phyloP scores from a whole-genome alignment of 805 yeast species.

The Blastobotrys muscicola region DNA sequence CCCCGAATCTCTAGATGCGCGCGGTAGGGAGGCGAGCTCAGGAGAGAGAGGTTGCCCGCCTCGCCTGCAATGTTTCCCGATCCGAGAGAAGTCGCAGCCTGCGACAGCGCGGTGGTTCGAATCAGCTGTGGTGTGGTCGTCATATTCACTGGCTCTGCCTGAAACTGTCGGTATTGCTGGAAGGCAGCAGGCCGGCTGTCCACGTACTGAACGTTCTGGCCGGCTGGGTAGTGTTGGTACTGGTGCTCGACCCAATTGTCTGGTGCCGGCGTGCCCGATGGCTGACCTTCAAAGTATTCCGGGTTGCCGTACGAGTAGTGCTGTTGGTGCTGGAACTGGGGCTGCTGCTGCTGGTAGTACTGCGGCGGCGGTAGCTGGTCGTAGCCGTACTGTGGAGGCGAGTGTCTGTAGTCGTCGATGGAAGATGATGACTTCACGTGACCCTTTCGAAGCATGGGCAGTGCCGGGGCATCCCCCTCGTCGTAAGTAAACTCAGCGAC shows the following conservation, averaged over 20 bases:
- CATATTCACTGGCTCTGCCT: neutral
- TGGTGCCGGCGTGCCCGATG: no score
- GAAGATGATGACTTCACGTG: no score
- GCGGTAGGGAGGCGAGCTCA: slow-evolving; percentile 9
- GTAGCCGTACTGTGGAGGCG: no score
- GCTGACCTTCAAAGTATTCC: no score
- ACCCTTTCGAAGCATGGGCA: no score
- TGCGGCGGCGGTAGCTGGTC: neutral
- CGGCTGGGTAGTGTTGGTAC: neutral
- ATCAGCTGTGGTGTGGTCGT: slow-evolving; percentile 16
- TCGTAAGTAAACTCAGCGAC: no score
- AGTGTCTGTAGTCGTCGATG: no score
- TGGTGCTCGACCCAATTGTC: no score
- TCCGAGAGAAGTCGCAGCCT: slow-evolving; percentile 16
- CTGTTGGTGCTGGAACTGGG: slow-evolving; percentile 10
- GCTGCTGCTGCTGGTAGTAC: slow-evolving; percentile 8
- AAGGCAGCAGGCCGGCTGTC: no score
- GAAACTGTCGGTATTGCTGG: neutral
- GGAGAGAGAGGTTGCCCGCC: neutral
- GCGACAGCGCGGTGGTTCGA: slow-evolving; percentile 20
- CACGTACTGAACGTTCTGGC: no score
- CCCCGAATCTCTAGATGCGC: slow-evolving; percentile 23
- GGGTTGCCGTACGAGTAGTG: slow-evolving; percentile 1
- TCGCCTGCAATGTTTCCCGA: slow-evolving; percentile 1
- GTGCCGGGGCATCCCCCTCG: no score